These are phyloP conservation scores for Prunus dulcis DNA, from an alignment of 306 rosid genomes.

Conservation along the genomic window DNA sequence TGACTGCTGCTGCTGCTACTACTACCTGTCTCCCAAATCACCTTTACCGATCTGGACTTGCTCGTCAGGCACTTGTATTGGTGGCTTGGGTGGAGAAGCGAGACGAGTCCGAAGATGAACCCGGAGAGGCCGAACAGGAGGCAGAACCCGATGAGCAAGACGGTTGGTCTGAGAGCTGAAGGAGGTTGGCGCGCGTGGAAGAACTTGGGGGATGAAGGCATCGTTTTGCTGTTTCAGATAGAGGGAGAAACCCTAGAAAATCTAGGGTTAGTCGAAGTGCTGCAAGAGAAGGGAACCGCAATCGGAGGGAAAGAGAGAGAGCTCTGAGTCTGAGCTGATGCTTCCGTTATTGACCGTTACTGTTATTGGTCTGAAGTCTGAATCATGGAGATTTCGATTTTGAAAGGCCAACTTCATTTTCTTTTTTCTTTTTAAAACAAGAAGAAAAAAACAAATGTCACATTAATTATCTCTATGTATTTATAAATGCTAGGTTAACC, in stretches of 20 bases:
- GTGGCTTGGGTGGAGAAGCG: conserved; percentile 30
- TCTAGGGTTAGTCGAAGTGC: conserved; percentile 17
- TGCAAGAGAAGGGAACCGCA: not conserved
- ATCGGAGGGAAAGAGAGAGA: not conserved
- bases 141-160: conserved; percentile 32
- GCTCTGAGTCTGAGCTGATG: not conserved
- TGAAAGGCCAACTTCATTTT: not conserved
- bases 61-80: conserved; percentile 26
- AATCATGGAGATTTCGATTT: not conserved
- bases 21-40: conserved; percentile 63
- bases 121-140: conserved; percentile 45
- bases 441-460: too few relatives aligned
- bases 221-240: conserved; percentile 10
- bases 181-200: conserved; percentile 44
- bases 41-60: conserved; percentile 59
- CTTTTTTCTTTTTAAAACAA: not conserved
- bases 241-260: conserved; percentile 10
- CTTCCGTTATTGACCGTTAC: conserved; percentile 1
- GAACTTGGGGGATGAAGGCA: conserved; percentile 62
- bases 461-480: too few relatives aligned
- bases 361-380: not conserved
- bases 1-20: not conserved
- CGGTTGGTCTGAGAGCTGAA: conserved; percentile 46
- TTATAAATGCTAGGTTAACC: too few relatives aligned
- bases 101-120: conserved; percentile 42